Base-by-base conservation (phyloP, 2,329 filamentous ascomycete genomes). In the Colletotrichum sidae region DNA sequence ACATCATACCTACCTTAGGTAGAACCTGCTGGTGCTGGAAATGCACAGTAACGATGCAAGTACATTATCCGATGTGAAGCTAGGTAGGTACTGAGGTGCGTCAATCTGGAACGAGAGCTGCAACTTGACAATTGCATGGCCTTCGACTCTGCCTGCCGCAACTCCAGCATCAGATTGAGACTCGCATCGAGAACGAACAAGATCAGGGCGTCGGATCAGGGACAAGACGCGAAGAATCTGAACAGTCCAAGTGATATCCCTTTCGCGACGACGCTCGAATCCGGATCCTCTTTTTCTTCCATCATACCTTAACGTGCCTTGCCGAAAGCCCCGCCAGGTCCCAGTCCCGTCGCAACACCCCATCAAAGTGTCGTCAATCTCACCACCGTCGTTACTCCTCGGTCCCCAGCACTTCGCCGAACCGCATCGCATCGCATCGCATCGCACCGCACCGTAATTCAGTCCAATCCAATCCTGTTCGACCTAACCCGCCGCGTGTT, bases 331-430 rank as follows among this genome's bases (percentile, higher is more conserved):
- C 25, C 25, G 25, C 25, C 25, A 25, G 25, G 25, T 25, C 25
- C 25, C 4, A 25, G 25, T 25, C 25, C 25, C 25, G 25, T 25
- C 25, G 25, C 25, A 25, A 25, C 25, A 49, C 17, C 45, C 57
- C 57, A 55, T 61, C 45, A 50, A 64, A 55, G 50, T 55, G 56
- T 65, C 56, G 56, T 60, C 55, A 50, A 55, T 46, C 42, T 15
- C 49, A 62, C 53, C 53, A 34, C 45, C 8, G 17, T 37, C 25
- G 15, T 38, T 49, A 42, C 44, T 17, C 35, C 35, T 45, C 45
- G 33, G 45, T 54, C 42, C 53, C 53, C 9, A 55, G 41, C 25
- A 13, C 53, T 12, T 35, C 55, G 49, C 34, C 35, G 25, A 25
- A 25, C 25, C 25, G 25, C 25, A 25, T 25, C 25, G 25, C 25